Evolutionary conservation across 208 protist species (phyloP), one percentile per base, ranked within the genome.

Genomic region (Acanthamoeba lenticulata): DNA sequence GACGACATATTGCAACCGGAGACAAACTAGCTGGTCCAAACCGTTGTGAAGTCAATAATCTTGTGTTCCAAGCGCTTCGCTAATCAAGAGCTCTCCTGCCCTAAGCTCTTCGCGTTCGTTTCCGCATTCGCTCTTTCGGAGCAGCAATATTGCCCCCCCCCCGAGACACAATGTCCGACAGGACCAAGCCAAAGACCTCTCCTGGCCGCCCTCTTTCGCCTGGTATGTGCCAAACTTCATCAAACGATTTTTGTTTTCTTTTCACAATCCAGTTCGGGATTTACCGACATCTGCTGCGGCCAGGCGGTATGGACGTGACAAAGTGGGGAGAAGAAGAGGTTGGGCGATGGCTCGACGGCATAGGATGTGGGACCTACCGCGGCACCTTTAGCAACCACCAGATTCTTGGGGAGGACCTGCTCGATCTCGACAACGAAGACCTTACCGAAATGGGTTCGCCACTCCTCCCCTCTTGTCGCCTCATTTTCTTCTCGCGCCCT

Each of bases 351-450:
- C 7, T 83, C 21, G 72, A 83, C 38, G 42, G 72, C 6, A 83
- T 83, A 13, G 72, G 72, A 29, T 83, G 72, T 47, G 42, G 40
- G 5, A 52, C 40, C 72, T 83, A 36, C 72, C 72, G 72, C 42
- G 3, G 9, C 27, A 38, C 72, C 19, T 83, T 83, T 38, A 32
- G 72, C 38, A 83, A 83, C 6, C 72, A 83, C 40, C 72, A 83
- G 72, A 83, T 83, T 52, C 40, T 83, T 13, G 72, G 72, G 0
- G 72, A 83, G 32, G 72, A 83, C 72, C 72, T 83, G 3, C 72
- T 83, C 72, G 72, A 83, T 38, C 72, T 83, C 40, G 72, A 83
- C 72, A 83, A 83, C 72, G 72, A 83, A 29, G 72, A 83, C 72
- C 72, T 83, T 34, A 83, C 29, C 11, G 72, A 83, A 83, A 83